Base-by-base conservation (phyloP, 2,329 filamentous ascomycete species). In the Pseudomassariella vexata region DNA sequence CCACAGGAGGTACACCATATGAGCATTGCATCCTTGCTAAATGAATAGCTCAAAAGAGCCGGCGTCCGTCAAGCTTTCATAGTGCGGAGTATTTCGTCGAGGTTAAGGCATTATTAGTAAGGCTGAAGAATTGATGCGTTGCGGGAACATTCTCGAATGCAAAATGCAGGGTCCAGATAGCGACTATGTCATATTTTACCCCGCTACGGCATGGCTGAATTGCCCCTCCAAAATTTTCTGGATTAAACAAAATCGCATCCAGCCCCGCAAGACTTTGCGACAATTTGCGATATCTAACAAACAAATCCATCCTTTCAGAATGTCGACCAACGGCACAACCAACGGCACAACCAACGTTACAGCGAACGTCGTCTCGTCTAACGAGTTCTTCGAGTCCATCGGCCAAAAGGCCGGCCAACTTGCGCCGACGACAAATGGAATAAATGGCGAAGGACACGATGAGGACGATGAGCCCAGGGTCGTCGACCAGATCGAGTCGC, bases 401-500 rank as follows among this genome's bases (percentile, higher is more conserved):
- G 77, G 78, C 36, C 63, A 70, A 47, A 78, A 79, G 59, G 76
- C 68, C 38, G 66, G 72, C 42, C 64, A 68, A 40, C 56, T 78
- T 29, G 63, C 60, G 11, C 50, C 61, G 24, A 49, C 55, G 24
- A 36, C 47, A 16, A 52, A 47, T 10, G 42, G 35, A 4, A 36
- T 46, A 24, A 45, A 55, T 30, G 42, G 45, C 33, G 40, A 40
- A 24, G 55, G 52, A 14, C 52, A 54, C 12, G 45, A 49, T 16
- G 46, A 44, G 27, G 53, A 55, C 12, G 69, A 76, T 22, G 71
- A 78, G 16, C 61, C 59, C 36, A 69, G 62, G 42, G 62, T 76
- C 4, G 76, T 82, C 24, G 76, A 82, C 42, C 73, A 82, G 59
- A 79, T 82, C 40, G 83, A 89, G 59, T 86, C 82, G 43, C 69